phyloP scores from a whole-genome alignment of 345 rosid genomes.

The Reutealis trisperma region DNA sequence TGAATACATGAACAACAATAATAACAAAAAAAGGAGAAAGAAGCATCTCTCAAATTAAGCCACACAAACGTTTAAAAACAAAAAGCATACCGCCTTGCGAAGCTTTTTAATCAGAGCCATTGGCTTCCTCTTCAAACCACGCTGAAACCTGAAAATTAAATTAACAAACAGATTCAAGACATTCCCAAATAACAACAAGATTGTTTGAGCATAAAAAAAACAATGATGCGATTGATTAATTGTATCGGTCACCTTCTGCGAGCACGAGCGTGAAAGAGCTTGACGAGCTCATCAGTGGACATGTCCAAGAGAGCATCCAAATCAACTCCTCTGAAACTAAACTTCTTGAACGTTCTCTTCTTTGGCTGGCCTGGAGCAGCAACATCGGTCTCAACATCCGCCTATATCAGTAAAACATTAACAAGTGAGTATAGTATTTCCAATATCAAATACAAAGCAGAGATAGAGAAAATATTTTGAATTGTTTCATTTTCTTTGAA shows the following conservation, averaged over 20 bases:
- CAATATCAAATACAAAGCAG: not conserved
- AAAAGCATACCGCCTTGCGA: conserved; percentile 31
- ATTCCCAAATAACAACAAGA: not conserved
- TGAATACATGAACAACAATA: not conserved
- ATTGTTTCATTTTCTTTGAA: not conserved
- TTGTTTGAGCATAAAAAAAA: not conserved
- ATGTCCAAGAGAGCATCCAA: conserved; percentile 82
- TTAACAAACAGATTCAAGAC: not conserved
- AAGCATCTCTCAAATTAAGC: not conserved
- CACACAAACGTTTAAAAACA: not conserved
- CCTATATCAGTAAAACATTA: conserved; percentile 21
- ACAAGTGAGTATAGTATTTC: not conserved
- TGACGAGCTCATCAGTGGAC: conserved; percentile 92
- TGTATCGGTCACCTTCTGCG: conserved; percentile 74
- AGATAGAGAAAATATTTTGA: too few species aligned
- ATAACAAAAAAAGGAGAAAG: not conserved
- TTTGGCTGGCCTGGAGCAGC: conserved; percentile 48
- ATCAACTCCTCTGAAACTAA: conserved; percentile 73
- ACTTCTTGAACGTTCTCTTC: conserved; percentile 83
- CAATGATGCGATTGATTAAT: not conserved
- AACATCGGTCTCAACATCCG: conserved; percentile 47
- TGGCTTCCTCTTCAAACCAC: conserved; percentile 62
- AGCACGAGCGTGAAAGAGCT: conserved; percentile 87
- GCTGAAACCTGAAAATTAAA: conserved; percentile 63
- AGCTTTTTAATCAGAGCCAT: conserved; percentile 46